Conservation (phyloP, 139 green algal species). For the Chlorella sorokiniana region DNA sequence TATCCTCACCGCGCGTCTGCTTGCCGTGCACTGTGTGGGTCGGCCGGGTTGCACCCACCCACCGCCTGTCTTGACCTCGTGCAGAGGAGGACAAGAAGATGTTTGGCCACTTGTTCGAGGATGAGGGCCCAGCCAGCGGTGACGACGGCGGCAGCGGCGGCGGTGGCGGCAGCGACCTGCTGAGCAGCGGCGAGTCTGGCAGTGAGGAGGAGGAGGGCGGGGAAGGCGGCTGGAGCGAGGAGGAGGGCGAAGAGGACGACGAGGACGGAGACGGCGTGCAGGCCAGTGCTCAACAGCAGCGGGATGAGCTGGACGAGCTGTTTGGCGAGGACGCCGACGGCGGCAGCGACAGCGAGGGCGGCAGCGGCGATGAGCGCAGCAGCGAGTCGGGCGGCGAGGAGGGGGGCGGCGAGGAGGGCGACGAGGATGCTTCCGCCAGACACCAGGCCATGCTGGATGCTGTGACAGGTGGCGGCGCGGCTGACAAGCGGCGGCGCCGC, state of each 20-base stretch:
- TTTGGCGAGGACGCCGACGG: neutral
- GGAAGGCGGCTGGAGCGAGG: conserved; percentile 18
- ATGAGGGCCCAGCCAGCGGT: neutral
- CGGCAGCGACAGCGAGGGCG: conserved; percentile 27
- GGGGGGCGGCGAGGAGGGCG: conserved; percentile 44
- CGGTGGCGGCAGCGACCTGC: conserved; percentile 26
- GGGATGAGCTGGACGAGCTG: conserved; percentile 25
- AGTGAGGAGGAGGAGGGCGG: conserved; percentile 38
- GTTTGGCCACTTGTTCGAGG: conserved; percentile 76
- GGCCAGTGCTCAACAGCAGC: too few relatives aligned
- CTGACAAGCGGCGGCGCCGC: neutral
- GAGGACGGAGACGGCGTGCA: neutral
- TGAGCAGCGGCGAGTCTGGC: conserved; percentile 44
- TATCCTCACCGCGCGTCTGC: neutral
- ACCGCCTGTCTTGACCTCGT: neutral
- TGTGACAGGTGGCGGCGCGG: conserved; percentile 34
- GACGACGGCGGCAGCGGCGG: conserved; percentile 47
- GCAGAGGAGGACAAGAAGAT: conserved; percentile 78
- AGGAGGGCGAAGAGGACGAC: conserved; percentile 11
- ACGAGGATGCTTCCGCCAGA: conserved; percentile 31
- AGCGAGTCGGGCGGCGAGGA: conserved; percentile 15
- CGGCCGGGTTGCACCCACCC: neutral
- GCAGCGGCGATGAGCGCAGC: neutral
- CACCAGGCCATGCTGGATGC: conserved; percentile 56
- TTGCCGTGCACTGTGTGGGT: too few relatives aligned